Base-by-base conservation (phyloP, 1,139 yeast species). In the Suhomyces wounanorum region DNA sequence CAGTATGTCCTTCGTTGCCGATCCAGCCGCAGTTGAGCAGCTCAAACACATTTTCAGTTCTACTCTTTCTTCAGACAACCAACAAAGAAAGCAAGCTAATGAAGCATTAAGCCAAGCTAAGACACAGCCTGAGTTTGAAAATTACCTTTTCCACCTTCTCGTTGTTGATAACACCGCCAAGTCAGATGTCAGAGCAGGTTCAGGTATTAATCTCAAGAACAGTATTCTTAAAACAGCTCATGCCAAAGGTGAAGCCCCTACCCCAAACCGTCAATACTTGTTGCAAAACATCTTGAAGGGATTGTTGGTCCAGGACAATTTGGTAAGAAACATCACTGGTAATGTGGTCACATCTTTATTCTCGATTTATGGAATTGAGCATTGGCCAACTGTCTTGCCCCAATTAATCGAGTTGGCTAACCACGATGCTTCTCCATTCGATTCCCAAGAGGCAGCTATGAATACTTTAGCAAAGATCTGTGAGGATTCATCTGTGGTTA, bases 251-350 rank as follows among this genome's bases (percentile, higher is more conserved):
- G 57, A 66, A 50, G 69, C 67, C 18, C 47, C 49, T 14, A 36
- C 47, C 17, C 38, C 44, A 4, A 70, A 78, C 43, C 73, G 84
- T 52, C 72, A 70, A 18, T 87, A 85, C 62, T 72, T 91, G 30
- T 77, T 88, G 59, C 71, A 77, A n/a, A 75, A 84, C 57, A 77
- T 91, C 25, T 69, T 89, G 37, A 77, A 78, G 49, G 99, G 97
- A 1, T 75, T 94, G 47, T 66, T 81, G 45, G 88, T 83, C 51
- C 61, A 71, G 1, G 83, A 83, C 54, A 66, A 73, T 17, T 72
- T 89, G 61, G 89, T 92, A 25, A 79, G 96, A 55, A 90, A 89
- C 63, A 89, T 92, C 54, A 85, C 97, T 13, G 97, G 98, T 43
- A 92, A 86, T 63, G 96, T 91, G 48, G 85, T 94, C 48, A 89